phyloP scores from a whole-genome alignment of 257 asterid species.

The Ophiorrhiza pumila region DNA sequence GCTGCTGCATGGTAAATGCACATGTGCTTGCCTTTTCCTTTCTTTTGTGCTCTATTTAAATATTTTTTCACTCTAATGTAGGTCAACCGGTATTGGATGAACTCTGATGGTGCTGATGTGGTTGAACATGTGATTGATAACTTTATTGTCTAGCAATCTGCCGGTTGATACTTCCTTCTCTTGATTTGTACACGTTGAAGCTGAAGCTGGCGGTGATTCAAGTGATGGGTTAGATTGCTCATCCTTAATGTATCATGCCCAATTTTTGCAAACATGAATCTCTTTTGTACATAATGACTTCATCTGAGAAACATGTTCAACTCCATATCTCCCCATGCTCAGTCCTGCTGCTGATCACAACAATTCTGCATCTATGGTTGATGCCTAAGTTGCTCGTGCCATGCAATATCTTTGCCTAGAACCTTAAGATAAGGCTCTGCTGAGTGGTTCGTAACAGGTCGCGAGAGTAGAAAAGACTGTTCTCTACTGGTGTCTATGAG shows the following conservation, averaged over 20 bases:
- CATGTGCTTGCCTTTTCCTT: neutral
- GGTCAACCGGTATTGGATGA: conserved; percentile 89
- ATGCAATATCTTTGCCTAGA: conserved; percentile 1
- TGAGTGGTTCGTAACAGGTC: neutral
- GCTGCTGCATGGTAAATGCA: neutral
- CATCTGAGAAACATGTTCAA: conserved; percentile 1
- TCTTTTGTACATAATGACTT: conserved; percentile 15
- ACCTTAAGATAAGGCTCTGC: neutral
- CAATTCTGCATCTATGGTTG: neutral
- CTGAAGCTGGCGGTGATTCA: neutral
- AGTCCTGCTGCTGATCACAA: neutral
- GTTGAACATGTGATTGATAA: conserved; percentile 83
- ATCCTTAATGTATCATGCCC: neutral
- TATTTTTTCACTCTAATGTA: conserved; percentile 20
- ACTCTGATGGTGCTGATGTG: conserved; percentile 88
- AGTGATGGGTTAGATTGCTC: conserved; percentile 10
- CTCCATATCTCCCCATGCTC: neutral
- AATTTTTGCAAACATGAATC: conserved; percentile 3
- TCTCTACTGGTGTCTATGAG: neutral
- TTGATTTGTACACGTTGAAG: neutral
- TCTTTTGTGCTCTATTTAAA: neutral
- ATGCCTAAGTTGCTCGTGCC: neutral
- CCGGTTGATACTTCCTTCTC: conserved; percentile 2
- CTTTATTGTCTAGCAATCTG: conserved; percentile 45
- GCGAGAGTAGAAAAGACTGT: neutral